A percentile compares a stretch with the other conserved stretches of the same genome.
phyloP scores from a whole-genome alignment of 495 filamentous ascomycete species.

The Neurospora sp. region DNA sequence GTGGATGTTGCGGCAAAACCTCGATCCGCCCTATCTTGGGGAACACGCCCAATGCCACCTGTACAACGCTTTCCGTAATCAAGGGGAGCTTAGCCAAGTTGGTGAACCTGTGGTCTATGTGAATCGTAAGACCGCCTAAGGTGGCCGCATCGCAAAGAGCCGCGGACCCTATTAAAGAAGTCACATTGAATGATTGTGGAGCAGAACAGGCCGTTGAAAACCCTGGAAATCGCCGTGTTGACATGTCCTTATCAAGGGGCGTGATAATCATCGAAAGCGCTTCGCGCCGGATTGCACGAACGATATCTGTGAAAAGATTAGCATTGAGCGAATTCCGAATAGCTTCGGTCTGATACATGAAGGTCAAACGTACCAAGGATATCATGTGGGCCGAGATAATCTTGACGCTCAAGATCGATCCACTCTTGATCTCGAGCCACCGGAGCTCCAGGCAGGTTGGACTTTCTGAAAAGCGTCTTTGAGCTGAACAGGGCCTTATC shows the following conservation, averaged over 20 bases:
- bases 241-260: not conserved
- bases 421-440: not conserved
- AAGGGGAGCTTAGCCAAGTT: no score
- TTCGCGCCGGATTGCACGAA: not conserved
- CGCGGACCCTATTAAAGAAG: no score
- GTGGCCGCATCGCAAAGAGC: not conserved
- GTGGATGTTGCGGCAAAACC: not conserved
- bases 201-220: not conserved
- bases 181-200: no score
- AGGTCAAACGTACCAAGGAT: not conserved
- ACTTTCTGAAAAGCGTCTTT: no score
- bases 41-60: not conserved
- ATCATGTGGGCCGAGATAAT: not conserved
- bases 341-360: not conserved
- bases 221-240: fast-evolving
- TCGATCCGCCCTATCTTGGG: not conserved
- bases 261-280: not conserved
- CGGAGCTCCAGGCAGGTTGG: not conserved
- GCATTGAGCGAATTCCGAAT: not conserved
- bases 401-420: not conserved
- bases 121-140: not conserved
- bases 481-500: no score
- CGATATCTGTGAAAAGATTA: not conserved
- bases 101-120: not conserved
- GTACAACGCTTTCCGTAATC: not conserved